phyloP scores from a whole-genome alignment of 192 early-diverging fungal genomes.

The Podila epicladia region DNA sequence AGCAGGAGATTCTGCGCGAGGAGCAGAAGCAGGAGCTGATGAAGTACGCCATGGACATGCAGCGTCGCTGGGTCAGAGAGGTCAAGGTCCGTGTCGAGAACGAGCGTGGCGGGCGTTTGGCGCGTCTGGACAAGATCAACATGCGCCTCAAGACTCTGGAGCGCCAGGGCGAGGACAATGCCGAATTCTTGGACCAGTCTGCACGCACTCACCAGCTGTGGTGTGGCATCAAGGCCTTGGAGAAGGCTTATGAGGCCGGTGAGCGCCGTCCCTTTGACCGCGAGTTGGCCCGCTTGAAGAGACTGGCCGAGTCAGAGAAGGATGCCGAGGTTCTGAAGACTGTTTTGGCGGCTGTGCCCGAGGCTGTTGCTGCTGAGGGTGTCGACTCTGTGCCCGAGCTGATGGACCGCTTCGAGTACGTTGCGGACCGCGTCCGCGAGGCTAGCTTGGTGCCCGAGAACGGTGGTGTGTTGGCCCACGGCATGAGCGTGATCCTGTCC shows the following conservation, averaged over 20 bases:
- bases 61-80: constrained; percentile 82
- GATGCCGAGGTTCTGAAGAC: constrained; percentile 61
- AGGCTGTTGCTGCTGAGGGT: constrained; percentile 65
- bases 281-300: constrained; percentile 71
- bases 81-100: constrained; percentile 85
- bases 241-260: constrained; percentile 58
- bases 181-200: constrained; percentile 71
- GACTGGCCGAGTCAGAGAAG: constrained; percentile 65
- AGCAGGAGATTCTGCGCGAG: constrained; percentile 44
- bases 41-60: constrained; percentile 74
- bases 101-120: constrained; percentile 90
- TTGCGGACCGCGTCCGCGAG: constrained; percentile 75
- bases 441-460: constrained; percentile 88
- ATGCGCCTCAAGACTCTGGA: constrained; percentile 81
- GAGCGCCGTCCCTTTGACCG: constrained; percentile 72
- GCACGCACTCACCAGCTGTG: constrained; percentile 69
- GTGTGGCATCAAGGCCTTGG: constrained; percentile 73
- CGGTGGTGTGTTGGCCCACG: constrained; percentile 87
- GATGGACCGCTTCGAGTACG: constrained; percentile 72
- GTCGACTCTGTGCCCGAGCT: constrained; percentile 73
- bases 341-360: constrained; percentile 71
- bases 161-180: constrained; percentile 70
- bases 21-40: constrained; percentile 70
- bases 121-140: constrained; percentile 83
- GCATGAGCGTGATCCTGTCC: constrained; percentile 74